phyloP scores from a whole-genome alignment of 371 early-diverging fungal species.

The Mortierella sp. region DNA sequence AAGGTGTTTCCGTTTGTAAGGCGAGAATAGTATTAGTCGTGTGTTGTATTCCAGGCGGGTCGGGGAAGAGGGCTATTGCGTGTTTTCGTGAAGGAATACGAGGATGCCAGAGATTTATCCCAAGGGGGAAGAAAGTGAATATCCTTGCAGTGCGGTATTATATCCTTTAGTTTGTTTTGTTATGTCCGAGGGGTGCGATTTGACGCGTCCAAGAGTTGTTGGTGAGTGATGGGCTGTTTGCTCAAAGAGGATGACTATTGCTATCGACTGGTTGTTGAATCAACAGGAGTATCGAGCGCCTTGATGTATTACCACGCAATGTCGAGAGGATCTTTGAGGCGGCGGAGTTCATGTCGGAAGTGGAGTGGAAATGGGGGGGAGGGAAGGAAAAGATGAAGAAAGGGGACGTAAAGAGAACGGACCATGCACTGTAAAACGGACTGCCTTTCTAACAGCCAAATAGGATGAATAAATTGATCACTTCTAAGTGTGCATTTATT shows the following conservation, averaged over 20 bases:
- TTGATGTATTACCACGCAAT: background rate
- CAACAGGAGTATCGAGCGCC: too few species aligned
- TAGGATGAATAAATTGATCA: too few species aligned
- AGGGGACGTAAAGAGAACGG: background rate
- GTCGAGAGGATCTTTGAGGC: constrained; percentile 5
- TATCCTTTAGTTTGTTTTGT: background rate
- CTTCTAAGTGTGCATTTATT: too few species aligned
- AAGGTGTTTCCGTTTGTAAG: background rate
- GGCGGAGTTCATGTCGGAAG: background rate
- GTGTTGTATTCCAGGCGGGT: background rate
- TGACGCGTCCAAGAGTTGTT: constrained; percentile 1
- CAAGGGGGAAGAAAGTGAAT: background rate
- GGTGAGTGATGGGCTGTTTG: background rate
- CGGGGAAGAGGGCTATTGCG: background rate
- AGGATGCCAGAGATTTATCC: background rate
- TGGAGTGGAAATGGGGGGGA: background rate
- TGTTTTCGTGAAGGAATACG: background rate
- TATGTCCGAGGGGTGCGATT: background rate
- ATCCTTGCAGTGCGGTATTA: background rate
- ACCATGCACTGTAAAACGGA: too few species aligned
- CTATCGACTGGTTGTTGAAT: background rate
- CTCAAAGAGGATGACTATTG: background rate
- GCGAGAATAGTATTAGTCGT: background rate
- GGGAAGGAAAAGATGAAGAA: background rate
- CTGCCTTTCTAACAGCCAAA: too few species aligned